phyloP scores from a whole-genome alignment of 1,284 basidiomycete species.

The Puccinia hordei region DNA sequence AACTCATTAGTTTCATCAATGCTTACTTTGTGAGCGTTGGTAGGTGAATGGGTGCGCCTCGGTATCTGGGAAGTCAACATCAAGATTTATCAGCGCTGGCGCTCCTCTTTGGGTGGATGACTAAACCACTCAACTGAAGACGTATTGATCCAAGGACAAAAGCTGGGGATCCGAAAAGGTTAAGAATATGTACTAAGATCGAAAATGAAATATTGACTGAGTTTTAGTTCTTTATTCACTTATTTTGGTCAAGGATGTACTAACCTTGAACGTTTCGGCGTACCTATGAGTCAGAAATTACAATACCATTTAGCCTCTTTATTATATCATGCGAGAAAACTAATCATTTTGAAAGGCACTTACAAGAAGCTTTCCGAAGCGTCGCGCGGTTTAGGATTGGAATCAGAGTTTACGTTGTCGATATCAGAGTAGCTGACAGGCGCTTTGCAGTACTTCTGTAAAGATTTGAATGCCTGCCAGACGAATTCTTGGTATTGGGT shows the following conservation, averaged over 20 bases:
- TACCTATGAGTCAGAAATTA: slow-evolving; percentile 1
- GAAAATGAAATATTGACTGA: background rate
- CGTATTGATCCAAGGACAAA: slow-evolving; percentile 46
- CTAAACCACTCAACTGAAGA: slow-evolving; percentile 44
- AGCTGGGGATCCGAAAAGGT: slow-evolving; percentile 42
- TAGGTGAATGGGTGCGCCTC: slow-evolving; percentile 41
- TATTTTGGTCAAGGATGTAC: background rate
- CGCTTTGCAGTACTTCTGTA: slow-evolving; percentile 38
- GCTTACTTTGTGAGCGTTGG: slow-evolving; percentile 5
- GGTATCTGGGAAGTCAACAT: slow-evolving; percentile 4
- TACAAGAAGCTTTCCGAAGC: slow-evolving; percentile 45
- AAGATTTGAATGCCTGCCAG: slow-evolving; percentile 35
- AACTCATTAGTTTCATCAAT: no score
- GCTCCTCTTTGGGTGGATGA: background rate
- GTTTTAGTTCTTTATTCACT: background rate
- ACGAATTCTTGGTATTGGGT: slow-evolving; percentile 43
- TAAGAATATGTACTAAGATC: slow-evolving; percentile 38
- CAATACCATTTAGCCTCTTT: background rate
- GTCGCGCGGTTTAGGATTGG: background rate
- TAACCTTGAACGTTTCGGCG: slow-evolving; percentile 50
- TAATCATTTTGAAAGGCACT: background rate
- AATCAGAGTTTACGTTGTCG: slow-evolving; percentile 23
- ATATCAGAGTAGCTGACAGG: slow-evolving; percentile 34
- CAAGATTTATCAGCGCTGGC: background rate
- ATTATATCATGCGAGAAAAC: no score